A percentile compares a stretch with the other conserved stretches of the same genome.
These are phyloP conservation scores for Phallus indusiatus DNA, from an alignment of 768 basidiomycete species.

Conservation along the genomic window DNA sequence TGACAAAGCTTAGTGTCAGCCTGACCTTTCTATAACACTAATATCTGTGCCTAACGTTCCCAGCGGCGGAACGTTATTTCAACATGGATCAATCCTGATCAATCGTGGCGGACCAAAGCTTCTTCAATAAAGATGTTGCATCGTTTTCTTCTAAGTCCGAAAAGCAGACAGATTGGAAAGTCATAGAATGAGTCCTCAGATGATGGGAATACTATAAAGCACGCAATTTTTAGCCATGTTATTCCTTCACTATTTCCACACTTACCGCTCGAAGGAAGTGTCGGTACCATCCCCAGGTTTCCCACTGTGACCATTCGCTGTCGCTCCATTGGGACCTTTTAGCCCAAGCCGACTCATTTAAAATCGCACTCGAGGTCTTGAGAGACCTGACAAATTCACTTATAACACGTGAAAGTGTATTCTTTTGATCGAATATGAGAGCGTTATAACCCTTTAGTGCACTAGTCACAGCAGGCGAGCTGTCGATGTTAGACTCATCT, in stretches of 20 bases:
- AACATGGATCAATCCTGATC: slow-evolving; percentile 37
- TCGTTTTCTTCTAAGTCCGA: slow-evolving; percentile 53
- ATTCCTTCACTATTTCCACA: slow-evolving; percentile 8
- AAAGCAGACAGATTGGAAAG: slow-evolving; percentile 61
- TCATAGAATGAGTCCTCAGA: slow-evolving; percentile 62
- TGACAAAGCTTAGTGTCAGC: too few species aligned
- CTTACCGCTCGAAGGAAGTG: slow-evolving; percentile 79
- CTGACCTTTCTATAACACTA: too few species aligned
- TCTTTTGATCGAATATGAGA: slow-evolving; percentile 68
- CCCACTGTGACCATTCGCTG: slow-evolving; percentile 76
- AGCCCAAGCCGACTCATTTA: slow-evolving; percentile 62
- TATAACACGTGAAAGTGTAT: slow-evolving; percentile 59
- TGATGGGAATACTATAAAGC: slow-evolving; percentile 64
- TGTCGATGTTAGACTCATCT: slow-evolving; percentile 37
- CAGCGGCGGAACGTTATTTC: background rate
- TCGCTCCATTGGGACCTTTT: slow-evolving; percentile 59
- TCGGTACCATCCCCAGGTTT: slow-evolving; percentile 86
- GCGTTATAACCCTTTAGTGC: slow-evolving; percentile 69
- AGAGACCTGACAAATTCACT: slow-evolving; percentile 68
- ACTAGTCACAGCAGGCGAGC: slow-evolving; percentile 59
- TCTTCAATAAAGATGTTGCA: slow-evolving; percentile 48
- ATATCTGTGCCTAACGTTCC: too few species aligned
- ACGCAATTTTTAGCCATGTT: background rate
- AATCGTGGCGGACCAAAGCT: slow-evolving; percentile 62
- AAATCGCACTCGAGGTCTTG: slow-evolving; percentile 43